These are phyloP conservation scores for Rutstroemia sp. DNA, from an alignment of 2,329 filamentous ascomycete species.

Conservation along the genomic window DNA sequence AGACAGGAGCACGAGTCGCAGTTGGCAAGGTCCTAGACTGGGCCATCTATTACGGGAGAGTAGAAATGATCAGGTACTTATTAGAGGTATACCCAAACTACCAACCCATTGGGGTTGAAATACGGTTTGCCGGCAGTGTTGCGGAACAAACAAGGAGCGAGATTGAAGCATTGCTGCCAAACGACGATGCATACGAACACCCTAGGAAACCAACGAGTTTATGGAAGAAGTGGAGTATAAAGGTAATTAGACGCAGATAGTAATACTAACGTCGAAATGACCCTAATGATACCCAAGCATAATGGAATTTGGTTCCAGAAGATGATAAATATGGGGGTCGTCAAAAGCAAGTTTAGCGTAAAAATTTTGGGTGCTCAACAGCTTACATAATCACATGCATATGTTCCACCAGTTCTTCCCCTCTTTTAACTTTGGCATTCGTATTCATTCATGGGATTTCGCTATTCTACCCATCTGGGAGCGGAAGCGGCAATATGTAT, in stretches of 20 bases:
- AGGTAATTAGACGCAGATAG: not conserved
- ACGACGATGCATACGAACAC: not conserved
- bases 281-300: too few species aligned
- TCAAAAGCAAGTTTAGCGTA: too few species aligned
- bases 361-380: too few species aligned
- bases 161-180: conserved; percentile 1
- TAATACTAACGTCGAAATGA: too few species aligned
- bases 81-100: not conserved
- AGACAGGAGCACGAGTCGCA: not conserved
- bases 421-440: too few species aligned
- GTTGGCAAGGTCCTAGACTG: conserved; percentile 3
- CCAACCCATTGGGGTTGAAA: not conserved
- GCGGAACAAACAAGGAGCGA: not conserved
- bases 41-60: conserved; percentile 5
- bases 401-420: too few species aligned
- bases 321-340: too few species aligned
- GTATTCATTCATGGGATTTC: not conserved
- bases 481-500: too few species aligned
- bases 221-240: conserved; percentile 2
- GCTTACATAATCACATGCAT: too few species aligned
- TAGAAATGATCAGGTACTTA: conserved; percentile 4
- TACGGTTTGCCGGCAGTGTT: conserved; percentile 1
- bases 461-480: not conserved
- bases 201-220: not conserved
- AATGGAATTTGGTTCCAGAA: too few species aligned